Base-by-base conservation (phyloP, 192 early-diverging fungal genomes). In the Backusella liffmaniae region DNA sequence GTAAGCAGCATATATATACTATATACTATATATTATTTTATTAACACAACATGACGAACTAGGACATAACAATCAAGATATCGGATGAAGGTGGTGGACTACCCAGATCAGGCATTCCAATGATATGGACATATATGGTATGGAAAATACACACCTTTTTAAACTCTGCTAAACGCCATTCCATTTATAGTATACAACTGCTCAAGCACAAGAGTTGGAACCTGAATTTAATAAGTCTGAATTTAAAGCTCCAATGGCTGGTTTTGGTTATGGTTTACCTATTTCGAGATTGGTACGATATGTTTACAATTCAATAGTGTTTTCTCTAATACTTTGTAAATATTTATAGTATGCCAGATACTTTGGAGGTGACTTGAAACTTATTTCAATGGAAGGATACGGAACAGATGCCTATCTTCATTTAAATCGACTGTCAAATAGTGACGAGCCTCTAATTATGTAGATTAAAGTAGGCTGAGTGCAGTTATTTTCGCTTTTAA, bases 351-450 rank as follows among this genome's bases (percentile, higher is more conserved):
- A 98, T 85, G 94, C 97, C 1, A 90, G 97, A 37, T 98, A 98
- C 77, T 97, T 97, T 89, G 97, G 97, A 70, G 97, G 97, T 56
- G 95, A 98, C 80, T 85, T 98, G 76, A 91, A 93, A 80, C 86
- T 97, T 66, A 96, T 96, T 51, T 94, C 92, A 44, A 97, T 97
- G 96, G 97, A 97, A 82, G 96, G 96, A 66, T 93, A 90, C 73
- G 94, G 97, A 62, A 99, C 97, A 56, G 97, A 98, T 84, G 97
- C 95, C 6, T 99, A 99, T 83, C 83, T 98, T 62, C 97, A 98
- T 79, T 86, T 98, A 53, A 95, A 92, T 68, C 87, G 96, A 16
- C 89, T 97, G 39, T 94, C 93, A 30, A 94, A 97, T 84, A 93
- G 92, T 82, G 94, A 95, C 70, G 97, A 98, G 83, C 96, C 97